A percentile compares a stretch with the other conserved stretches of the same genome.
phyloP scores from a whole-genome alignment of 1,284 basidiomycete genomes.

The Porogramme epimiltina region DNA sequence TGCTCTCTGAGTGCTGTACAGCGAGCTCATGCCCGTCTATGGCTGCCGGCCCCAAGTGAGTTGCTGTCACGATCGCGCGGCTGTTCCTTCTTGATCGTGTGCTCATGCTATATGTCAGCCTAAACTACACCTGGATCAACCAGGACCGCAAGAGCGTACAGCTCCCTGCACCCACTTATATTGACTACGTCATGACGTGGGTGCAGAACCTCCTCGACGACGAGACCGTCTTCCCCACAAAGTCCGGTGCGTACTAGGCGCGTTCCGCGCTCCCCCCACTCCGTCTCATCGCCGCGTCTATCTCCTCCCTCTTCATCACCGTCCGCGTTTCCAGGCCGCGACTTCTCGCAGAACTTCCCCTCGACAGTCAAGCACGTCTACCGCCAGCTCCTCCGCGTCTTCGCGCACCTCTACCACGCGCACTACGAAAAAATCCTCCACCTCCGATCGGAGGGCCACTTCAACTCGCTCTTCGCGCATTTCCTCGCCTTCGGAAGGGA shows the following conservation, averaged over 20 bases:
- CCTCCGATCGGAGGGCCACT: slow-evolving; percentile 93
- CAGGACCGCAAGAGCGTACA: slow-evolving; percentile 92
- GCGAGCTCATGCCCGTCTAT: slow-evolving; percentile 89
- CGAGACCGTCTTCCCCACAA: slow-evolving; percentile 93
- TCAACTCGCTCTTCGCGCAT: slow-evolving; percentile 98
- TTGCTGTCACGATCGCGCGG: slow-evolving; percentile 17
- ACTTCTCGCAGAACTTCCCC: slow-evolving; percentile 89
- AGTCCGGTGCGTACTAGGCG: slow-evolving; percentile 74
- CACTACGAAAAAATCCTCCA: slow-evolving; percentile 94
- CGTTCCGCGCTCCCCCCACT: not conserved
- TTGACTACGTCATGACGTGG: slow-evolving; percentile 99
- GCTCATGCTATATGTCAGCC: slow-evolving; percentile 44
- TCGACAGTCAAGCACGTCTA: slow-evolving; percentile 96
- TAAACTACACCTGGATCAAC: slow-evolving; percentile 99
- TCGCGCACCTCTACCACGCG: slow-evolving; percentile 97
- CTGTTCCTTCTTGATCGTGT: slow-evolving; percentile 5
- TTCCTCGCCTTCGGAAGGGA: slow-evolving; percentile 94
- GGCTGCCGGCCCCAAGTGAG: slow-evolving; percentile 88
- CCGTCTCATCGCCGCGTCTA: not conserved
- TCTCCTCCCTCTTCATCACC: not conserved
- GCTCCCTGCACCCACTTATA: slow-evolving; percentile 94
- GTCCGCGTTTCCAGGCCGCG: slow-evolving; percentile 59
- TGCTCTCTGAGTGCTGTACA: slow-evolving; percentile 94
- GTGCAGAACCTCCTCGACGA: slow-evolving; percentile 93
- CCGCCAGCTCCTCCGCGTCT: slow-evolving; percentile 94